phyloP scores from a whole-genome alignment of 345 rosid genomes.

The Syzygium grande region DNA sequence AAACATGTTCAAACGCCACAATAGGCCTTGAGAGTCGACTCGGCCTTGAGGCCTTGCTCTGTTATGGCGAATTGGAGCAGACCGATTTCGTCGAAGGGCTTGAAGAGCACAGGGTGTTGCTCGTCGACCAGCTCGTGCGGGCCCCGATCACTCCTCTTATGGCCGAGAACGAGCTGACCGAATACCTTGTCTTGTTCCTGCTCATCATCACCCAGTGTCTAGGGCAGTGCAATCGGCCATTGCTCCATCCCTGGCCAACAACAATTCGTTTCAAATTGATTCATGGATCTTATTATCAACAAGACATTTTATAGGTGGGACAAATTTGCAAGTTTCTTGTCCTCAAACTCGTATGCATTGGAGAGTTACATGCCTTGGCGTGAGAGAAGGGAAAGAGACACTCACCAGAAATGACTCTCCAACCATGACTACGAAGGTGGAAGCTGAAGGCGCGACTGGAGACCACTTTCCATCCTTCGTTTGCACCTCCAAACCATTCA shows the following conservation, averaged over 20 bases:
- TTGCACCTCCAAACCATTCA: neutral
- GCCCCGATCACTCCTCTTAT: neutral
- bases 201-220: neutral
- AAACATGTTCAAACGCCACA: constrained; percentile 2
- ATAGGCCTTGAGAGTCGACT: neutral
- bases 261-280: neutral
- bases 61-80: neutral
- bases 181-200: constrained; percentile 2
- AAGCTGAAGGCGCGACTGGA: neutral
- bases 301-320: too few relatives aligned
- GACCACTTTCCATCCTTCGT: neutral
- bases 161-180: constrained; percentile 4
- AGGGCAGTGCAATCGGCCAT: neutral
- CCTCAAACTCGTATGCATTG: neutral
- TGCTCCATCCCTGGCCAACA: neutral
- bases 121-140: constrained; percentile 15
- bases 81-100: constrained; percentile 11
- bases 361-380: neutral
- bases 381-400: neutral
- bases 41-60: neutral
- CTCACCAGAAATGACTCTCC: constrained; percentile 5
- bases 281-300: too few relatives aligned
- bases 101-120: constrained; percentile 17
- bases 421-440: neutral
- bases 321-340: too few relatives aligned